phyloP scores from a whole-genome alignment of 2,329 filamentous ascomycete species.

The Trichophyton simii region DNA sequence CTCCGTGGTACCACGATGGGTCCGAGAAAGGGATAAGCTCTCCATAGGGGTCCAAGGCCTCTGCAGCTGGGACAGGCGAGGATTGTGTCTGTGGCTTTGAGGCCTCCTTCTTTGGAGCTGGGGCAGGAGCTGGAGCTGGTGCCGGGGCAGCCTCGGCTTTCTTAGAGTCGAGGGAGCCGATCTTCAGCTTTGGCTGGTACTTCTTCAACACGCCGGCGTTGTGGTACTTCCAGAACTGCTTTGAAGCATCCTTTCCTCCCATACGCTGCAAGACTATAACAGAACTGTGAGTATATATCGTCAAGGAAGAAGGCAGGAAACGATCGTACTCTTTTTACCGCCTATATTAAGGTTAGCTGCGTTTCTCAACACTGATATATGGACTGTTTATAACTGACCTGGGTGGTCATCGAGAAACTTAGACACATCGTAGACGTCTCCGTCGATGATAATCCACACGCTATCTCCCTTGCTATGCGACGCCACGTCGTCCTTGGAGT shows the following conservation, averaged over 20 bases:
- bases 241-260: slow-evolving; percentile 54
- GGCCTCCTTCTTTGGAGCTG: slow-evolving; percentile 31
- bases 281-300: slow-evolving; percentile 10
- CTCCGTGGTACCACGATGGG: slow-evolving; percentile 86
- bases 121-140: slow-evolving; percentile 31
- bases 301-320: not conserved
- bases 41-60: slow-evolving; percentile 72
- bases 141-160: slow-evolving; percentile 41
- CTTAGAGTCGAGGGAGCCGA: slow-evolving; percentile 75
- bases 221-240: slow-evolving; percentile 57
- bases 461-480: slow-evolving; percentile 48
- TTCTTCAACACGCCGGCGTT: slow-evolving; percentile 51
- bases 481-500: slow-evolving; percentile 72
- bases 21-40: slow-evolving; percentile 83
- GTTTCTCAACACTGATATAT: not conserved
- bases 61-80: slow-evolving; percentile 36
- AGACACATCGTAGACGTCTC: slow-evolving; percentile 15
- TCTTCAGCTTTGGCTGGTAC: slow-evolving; percentile 46
- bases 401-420: slow-evolving; percentile 16
- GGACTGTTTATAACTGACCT: slow-evolving; percentile 7
- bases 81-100: slow-evolving; percentile 45
- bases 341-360: slow-evolving; percentile 7
- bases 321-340: slow-evolving; percentile 12
- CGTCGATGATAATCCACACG: slow-evolving; percentile 16
- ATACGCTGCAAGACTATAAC: slow-evolving; percentile 48